Conservation (phyloP, 345 rosid species). For the Eutrema yunnanense region DNA sequence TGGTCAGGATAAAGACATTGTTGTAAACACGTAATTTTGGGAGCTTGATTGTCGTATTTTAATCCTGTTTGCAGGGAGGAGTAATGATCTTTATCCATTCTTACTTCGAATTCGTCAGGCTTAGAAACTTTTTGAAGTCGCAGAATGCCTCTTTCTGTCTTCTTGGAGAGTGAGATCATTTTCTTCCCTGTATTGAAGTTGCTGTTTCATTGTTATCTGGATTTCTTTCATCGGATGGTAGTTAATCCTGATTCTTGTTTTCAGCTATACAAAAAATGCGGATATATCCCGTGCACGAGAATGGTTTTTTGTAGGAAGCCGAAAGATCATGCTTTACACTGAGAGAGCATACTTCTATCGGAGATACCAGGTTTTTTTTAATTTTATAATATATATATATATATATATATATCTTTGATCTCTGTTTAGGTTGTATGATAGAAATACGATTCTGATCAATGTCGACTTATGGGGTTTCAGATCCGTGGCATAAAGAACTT, state of each 20-base stretch:
- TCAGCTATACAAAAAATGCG: constrained; percentile 61
- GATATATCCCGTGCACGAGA: constrained; percentile 77
- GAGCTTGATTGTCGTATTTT: constrained; percentile 9
- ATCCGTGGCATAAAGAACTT: constrained; percentile 81
- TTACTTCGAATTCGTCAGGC: constrained; percentile 77
- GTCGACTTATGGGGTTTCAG: constrained; percentile 33
- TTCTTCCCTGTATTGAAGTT: neutral
- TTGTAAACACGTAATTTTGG: neutral
- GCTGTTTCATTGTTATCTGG: neutral
- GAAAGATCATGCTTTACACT: constrained; percentile 83
- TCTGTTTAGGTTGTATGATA: neutral
- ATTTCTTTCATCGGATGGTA: neutral
- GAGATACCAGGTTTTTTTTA: constrained; percentile 73
- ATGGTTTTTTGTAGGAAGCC: constrained; percentile 61
- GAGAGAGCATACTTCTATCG: constrained; percentile 81
- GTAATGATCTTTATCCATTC: constrained; percentile 79
- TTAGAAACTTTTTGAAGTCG: constrained; percentile 77
- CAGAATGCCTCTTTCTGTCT: constrained; percentile 88
- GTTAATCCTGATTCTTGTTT: neutral
- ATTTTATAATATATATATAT: neutral
- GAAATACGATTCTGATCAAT: neutral
- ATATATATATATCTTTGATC: neutral
- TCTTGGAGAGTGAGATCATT: constrained; percentile 70
- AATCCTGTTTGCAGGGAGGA: constrained; percentile 59
- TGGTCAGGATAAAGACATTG: neutral